Evolutionary conservation across 108 stramenopile species (phyloP), one percentile per base, ranked within the genome.

Genomic region (Pseudonitzschia multiseries): DNA sequence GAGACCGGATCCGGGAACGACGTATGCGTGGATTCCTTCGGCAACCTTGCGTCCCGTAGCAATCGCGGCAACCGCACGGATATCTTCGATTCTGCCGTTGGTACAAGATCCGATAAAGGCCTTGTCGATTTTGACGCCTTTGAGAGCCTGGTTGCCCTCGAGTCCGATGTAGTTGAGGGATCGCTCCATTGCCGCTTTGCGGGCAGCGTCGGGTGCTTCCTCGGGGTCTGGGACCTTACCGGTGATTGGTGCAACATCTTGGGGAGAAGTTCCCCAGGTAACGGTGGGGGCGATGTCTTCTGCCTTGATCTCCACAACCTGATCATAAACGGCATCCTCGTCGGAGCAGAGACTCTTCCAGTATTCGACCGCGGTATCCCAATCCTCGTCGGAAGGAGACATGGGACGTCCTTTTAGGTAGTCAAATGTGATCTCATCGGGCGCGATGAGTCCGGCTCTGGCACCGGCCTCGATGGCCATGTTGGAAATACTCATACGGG

Each of bases 381-480:
- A 97, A 76, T 89, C 91, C 43, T 90, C 86, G n/a, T 87, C 93
- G 21, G 81, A 71, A 12, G 96, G 96, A 72, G 84, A 84, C 96
- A 97, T 96, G 74, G 96, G 96, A 75, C 95, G 85, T 51, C 92
- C 92, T 82, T 92, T 93, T 53, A 97, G 72, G 73, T 97, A 97
- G 18, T 93, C 87, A 74, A 89, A 96, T 50, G 97, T 97, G 24
- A 83, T 72, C 43, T 93, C 88, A 73, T 97, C 97, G 2, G 97
- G 95, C 1, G 94, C 95, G 79, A 97, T 95, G 53, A 97, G 71
- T 29, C 97, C 97, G 13, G 97, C 97, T 63, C 97, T 83, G 8
- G 97, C 95, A 32, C 97, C 97, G 24, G 95, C 94, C 72, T 97
- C 97, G 72, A 97, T 97, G 68, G 94, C 94, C 97, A 97, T 97